Percentiles rank a stretch among this genome's conserved stretches.
Evolutionary conservation across 139 green algal species (phyloP).

Genomic region (Coccomyxa sp.): DNA sequence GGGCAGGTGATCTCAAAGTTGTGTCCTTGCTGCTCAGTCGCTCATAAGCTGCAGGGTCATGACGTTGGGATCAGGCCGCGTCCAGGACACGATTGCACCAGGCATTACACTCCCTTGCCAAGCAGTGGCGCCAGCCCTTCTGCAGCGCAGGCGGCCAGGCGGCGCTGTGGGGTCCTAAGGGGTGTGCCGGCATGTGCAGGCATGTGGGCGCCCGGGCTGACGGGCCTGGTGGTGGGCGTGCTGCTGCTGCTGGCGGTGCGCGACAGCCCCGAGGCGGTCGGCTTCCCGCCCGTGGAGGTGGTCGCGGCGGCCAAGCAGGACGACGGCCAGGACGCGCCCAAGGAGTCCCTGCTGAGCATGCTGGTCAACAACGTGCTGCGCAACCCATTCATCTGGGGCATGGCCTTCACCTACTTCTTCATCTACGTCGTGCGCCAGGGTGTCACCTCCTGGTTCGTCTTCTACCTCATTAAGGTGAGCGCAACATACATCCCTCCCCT

Average conservation of each 20-base stretch:
- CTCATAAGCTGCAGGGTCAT: too few relatives aligned
- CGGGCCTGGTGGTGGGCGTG: conserved; percentile 61
- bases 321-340: conserved; percentile 13
- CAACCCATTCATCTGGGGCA: conserved; percentile 93
- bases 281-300: conserved; percentile 75
- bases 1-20: too few relatives aligned
- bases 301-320: conserved; percentile 15
- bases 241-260: conserved; percentile 61
- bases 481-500: too few relatives aligned
- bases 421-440: conserved; percentile 71
- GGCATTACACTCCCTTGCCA: too few relatives aligned
- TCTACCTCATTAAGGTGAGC: conserved; percentile 62
- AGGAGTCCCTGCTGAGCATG: conserved; percentile 58
- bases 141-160: not conserved
- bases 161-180: not conserved
- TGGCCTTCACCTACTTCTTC: conserved; percentile 84
- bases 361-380: conserved; percentile 77
- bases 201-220: conserved; percentile 79
- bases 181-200: conserved; percentile 19
- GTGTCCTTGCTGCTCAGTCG: too few relatives aligned
- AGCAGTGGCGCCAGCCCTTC: not conserved
- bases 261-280: conserved; percentile 74
- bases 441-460: conserved; percentile 73
- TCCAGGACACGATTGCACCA: not conserved
- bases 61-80: too few relatives aligned